A percentile compares a stretch with the other conserved stretches of the same genome.
Conservation (phyloP, 257 asterid species). For the Solanum chiquidenum region DNA sequence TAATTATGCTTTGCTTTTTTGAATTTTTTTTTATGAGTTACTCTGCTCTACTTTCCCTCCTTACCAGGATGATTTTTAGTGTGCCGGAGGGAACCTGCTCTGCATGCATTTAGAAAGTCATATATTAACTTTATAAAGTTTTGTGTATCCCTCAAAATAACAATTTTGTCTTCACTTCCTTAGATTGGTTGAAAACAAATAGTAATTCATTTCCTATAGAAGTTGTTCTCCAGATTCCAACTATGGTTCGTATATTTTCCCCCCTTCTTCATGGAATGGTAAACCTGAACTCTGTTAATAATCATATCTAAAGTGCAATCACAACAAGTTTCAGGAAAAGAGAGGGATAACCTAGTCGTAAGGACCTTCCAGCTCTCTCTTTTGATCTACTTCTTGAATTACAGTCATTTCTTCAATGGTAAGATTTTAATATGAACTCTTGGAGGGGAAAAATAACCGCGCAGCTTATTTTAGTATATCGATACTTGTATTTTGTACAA, state of each 20-base stretch:
- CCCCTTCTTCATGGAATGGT: neutral
- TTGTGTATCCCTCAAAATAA: neutral
- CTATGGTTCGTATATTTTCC: neutral
- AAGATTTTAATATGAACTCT: neutral
- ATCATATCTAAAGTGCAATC: neutral
- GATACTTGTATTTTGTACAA: neutral
- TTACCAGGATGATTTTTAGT: neutral
- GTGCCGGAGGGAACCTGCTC: neutral
- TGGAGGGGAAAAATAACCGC: neutral
- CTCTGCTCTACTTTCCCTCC: neutral
- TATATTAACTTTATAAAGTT: neutral
- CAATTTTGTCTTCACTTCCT: neutral
- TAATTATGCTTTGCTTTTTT: neutral
- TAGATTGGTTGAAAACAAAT: neutral
- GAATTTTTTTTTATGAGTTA: neutral
- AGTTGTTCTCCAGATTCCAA: neutral
- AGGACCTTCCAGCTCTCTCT: neutral
- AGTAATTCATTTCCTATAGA: neutral
- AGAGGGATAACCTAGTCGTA: neutral
- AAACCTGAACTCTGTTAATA: neutral
- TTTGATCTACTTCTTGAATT: neutral
- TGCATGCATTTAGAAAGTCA: neutral
- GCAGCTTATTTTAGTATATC: neutral
- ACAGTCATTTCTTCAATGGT: neutral
- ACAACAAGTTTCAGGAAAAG: neutral